Conservation (phyloP, 2,329 filamentous ascomycete genomes). For the Talaromyces funiculosus region DNA sequence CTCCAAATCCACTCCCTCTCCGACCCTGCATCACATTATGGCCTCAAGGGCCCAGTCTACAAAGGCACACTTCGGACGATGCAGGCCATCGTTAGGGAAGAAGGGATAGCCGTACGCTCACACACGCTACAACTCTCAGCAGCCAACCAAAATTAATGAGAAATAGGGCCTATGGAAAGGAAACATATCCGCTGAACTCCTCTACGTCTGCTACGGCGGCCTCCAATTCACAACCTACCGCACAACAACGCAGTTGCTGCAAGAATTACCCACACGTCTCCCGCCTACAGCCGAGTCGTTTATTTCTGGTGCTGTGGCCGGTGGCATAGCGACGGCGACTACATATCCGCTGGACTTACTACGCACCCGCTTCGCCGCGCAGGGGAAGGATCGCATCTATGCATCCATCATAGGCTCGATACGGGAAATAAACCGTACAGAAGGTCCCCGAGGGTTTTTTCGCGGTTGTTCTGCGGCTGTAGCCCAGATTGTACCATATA, state of each 20-base stretch:
- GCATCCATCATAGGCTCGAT: constrained; percentile 63
- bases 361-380: constrained; percentile 92
- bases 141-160: not conserved
- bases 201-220: constrained; percentile 88
- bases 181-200: constrained; percentile 88
- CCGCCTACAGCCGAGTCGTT: constrained; percentile 72
- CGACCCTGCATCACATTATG: constrained; percentile 59
- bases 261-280: constrained; percentile 48
- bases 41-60: constrained; percentile 47
- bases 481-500: constrained; percentile 86
- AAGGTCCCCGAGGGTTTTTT: constrained; percentile 78
- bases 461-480: constrained; percentile 76
- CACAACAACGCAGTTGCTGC: constrained; percentile 62
- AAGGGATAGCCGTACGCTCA: constrained; percentile 63
- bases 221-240: constrained; percentile 89
- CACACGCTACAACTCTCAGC: not conserved
- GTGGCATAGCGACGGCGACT: constrained; percentile 70
- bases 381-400: constrained; percentile 78
- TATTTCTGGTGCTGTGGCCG: constrained; percentile 73
- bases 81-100: constrained; percentile 67
- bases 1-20: constrained; percentile 81
- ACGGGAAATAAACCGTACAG: constrained; percentile 64
- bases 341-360: constrained; percentile 94
- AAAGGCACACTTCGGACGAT: constrained; percentile 73
- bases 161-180: constrained; percentile 80